Base-by-base conservation (phyloP, 2,329 filamentous ascomycete genomes). In the Colletotrichum incanum region DNA sequence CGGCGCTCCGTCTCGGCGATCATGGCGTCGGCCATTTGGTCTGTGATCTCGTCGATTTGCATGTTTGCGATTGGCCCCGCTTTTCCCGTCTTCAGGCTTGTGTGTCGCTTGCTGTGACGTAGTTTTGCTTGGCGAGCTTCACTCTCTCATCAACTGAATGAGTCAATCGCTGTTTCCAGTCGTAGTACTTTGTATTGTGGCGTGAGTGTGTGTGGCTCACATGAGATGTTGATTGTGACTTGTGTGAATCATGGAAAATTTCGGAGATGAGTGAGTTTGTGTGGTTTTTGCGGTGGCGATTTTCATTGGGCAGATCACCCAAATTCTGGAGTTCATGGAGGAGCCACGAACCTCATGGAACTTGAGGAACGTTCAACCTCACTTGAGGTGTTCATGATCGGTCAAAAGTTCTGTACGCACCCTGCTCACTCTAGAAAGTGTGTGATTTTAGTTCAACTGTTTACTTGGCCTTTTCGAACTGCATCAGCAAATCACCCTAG, bases 11-110 rank as follows among this genome's bases (percentile, higher is more conserved):
- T 43, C 47, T 62, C 56, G 63, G 66, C 55, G 73, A 75, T 78
- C 76, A 80, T 77, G 62, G 79, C 76, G 75, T 80, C 75, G 20
- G 82, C 82, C 77, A 86, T 78, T 70, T 83, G 80, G 49, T 85
- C 80, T 34, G 80, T 81, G 72, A 87, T 80, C 73, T 86, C 82
- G 71, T 86, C 82, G 58, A 86, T 79, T 43, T 81, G 78, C 83
- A 86, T 82, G 23, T 67, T 78, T 72, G 63, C 52, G 39, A 20
- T 20, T 26, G 37, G 31, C 14, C 52, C 50, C 50, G 39, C 52
- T 65, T 56, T 58, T 62, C 28, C 16, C 20, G 39, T 39, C 43
- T 37, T 20, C 39, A 5, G 41, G n/a, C 12, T 3, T 14, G 20
- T 34, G 11, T 26, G 26, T 49, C n/a, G n/a, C 2, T 28, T n/a